These are phyloP conservation scores for Lactarius pseudohatsudake DNA, from an alignment of 768 basidiomycete species.

Conservation along the genomic window DNA sequence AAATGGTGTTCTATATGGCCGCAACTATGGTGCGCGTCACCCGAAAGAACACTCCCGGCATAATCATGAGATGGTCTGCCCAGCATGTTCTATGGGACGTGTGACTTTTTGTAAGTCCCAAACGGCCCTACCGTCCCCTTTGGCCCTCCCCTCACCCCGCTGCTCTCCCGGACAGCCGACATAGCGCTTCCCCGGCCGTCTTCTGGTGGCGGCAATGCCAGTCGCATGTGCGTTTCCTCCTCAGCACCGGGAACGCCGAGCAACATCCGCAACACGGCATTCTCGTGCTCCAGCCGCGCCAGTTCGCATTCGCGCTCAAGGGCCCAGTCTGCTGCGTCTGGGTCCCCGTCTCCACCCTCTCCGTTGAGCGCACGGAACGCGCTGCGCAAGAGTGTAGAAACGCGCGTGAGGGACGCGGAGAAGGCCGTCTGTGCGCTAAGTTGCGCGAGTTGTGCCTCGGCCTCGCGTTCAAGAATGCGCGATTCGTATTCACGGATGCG, in stretches of 20 bases:
- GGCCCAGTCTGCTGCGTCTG: slow-evolving; percentile 61
- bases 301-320: slow-evolving; percentile 92
- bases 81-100: slow-evolving; percentile 12
- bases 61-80: background rate
- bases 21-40: background rate
- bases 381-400: slow-evolving; percentile 68
- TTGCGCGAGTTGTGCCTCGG: slow-evolving; percentile 57
- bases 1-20: background rate
- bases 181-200: slow-evolving; percentile 29
- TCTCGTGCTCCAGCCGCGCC: slow-evolving; percentile 82
- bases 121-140: slow-evolving; percentile 30
- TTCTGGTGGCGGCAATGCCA: slow-evolving; percentile 16
- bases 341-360: slow-evolving; percentile 44
- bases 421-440: slow-evolving; percentile 63
- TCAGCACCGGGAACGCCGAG: slow-evolving; percentile 48
- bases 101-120: slow-evolving; percentile 28
- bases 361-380: slow-evolving; percentile 70
- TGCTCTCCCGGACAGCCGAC: slow-evolving; percentile 17
- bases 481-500: slow-evolving; percentile 90
- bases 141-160: slow-evolving; percentile 27
- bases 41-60: background rate
- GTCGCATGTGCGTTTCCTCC: slow-evolving; percentile 13
- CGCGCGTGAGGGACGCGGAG: slow-evolving; percentile 64
- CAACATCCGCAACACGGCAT: slow-evolving; percentile 74
- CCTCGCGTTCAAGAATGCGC: slow-evolving; percentile 73